A percentile compares a stretch with the other conserved stretches of the same genome.
Conservation (phyloP, 2,329 filamentous ascomycete species). For the Pseudonectria buxi region DNA sequence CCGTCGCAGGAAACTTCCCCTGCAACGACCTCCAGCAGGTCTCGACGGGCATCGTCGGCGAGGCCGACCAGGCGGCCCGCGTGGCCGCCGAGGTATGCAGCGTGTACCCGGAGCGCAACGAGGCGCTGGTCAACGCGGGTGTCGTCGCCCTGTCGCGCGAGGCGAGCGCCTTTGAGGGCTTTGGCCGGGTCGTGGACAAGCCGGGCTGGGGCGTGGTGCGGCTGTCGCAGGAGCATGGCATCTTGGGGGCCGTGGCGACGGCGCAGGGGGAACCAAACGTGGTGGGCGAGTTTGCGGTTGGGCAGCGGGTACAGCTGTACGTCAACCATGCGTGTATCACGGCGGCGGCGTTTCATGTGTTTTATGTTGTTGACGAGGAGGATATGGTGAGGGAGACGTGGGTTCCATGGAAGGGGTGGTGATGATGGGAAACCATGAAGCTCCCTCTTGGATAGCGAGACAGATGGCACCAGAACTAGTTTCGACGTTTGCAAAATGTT, state of each 20-base stretch:
- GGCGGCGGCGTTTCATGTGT: constrained; percentile 29
- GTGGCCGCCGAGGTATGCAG: constrained; percentile 31
- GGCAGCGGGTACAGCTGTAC: constrained; percentile 26
- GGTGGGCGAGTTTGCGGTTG: constrained; percentile 25
- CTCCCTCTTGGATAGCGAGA: no score
- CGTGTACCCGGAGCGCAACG: constrained; percentile 31
- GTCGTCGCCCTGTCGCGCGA: constrained; percentile 30
- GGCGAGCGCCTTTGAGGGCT: constrained; percentile 23
- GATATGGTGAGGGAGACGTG: constrained; percentile 28
- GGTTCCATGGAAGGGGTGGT: constrained; percentile 33
- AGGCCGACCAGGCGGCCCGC: constrained; percentile 25
- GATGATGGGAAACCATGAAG: no score
- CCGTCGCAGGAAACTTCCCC: constrained; percentile 26
- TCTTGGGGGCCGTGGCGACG: constrained; percentile 16
- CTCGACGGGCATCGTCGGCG: constrained; percentile 25
- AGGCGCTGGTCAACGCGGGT: constrained; percentile 32
- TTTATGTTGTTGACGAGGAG: constrained; percentile 30
- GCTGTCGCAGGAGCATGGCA: constrained; percentile 33
- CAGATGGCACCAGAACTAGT: no score
- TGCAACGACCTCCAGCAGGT: constrained; percentile 34
- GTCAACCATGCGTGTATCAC: constrained; percentile 32
- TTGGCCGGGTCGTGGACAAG: constrained; percentile 23
- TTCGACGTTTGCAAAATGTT: no score
- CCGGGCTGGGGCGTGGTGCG: constrained; percentile 27
- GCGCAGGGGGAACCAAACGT: constrained; percentile 14